phyloP scores from a whole-genome alignment of 768 basidiomycete species.

The Candolleomyces efflorescens region DNA sequence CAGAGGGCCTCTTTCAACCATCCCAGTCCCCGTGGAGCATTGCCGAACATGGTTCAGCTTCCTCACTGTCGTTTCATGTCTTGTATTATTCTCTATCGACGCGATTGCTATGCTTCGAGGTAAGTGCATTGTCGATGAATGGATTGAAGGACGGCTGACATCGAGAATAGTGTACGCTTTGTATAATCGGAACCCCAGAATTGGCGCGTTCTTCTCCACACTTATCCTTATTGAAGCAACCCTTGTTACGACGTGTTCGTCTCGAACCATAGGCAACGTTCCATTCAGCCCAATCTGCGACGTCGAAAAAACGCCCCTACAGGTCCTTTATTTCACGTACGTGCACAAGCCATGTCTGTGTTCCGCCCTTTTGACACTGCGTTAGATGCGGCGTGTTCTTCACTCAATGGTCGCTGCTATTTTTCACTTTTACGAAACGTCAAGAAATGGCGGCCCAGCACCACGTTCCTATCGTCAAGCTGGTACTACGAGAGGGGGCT shows the following conservation, averaged over 20 bases:
- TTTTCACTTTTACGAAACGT: slow-evolving; percentile 7
- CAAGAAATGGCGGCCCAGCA: slow-evolving; percentile 3
- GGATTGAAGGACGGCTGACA: background rate
- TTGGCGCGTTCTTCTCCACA: slow-evolving; percentile 6
- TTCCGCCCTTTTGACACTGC: background rate
- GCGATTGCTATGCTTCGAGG: slow-evolving; percentile 9
- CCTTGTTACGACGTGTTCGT: slow-evolving; percentile 8
- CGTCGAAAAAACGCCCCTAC: slow-evolving; percentile 1
- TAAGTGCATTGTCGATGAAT: background rate
- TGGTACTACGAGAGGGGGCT: slow-evolving; percentile 5
- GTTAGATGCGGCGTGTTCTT: slow-evolving; percentile 1
- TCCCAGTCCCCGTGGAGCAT: background rate
- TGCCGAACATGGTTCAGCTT: slow-evolving; percentile 7
- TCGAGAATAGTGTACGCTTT: slow-evolving; percentile 4
- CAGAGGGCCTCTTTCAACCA: background rate
- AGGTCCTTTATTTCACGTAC: slow-evolving; percentile 7
- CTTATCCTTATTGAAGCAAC: slow-evolving; percentile 7
- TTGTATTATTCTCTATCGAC: slow-evolving; percentile 6
- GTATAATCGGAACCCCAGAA: slow-evolving; percentile 4
- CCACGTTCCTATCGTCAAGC: background rate
- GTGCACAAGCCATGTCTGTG: background rate
- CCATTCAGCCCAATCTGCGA: slow-evolving; percentile 6
- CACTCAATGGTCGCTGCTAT: background rate
- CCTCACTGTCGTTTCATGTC: background rate
- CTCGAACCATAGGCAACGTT: background rate